Conservation (phyloP, 2,329 filamentous ascomycete species). For the Colletotrichum sp. region DNA sequence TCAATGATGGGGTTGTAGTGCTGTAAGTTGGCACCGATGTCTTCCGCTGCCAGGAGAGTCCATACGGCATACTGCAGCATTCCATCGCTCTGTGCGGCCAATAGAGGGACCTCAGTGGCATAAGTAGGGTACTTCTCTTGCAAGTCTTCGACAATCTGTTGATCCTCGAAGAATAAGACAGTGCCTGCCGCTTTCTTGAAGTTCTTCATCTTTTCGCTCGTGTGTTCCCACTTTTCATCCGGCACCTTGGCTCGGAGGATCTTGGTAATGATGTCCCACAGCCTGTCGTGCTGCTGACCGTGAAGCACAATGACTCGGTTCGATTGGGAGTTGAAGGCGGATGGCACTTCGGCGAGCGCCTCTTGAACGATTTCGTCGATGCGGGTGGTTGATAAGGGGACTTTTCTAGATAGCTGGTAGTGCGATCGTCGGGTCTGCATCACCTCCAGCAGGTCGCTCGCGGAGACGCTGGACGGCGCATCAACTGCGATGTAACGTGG, state of each 20-base stretch:
- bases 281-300: constrained; percentile 82
- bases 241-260: constrained; percentile 73
- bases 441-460: constrained; percentile 64
- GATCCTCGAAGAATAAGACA: constrained; percentile 88
- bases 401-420: constrained; percentile 71
- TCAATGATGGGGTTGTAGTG: constrained; percentile 92
- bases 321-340: constrained; percentile 88
- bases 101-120: constrained; percentile 79
- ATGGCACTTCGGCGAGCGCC: constrained; percentile 73
- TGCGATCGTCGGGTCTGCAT: constrained; percentile 71
- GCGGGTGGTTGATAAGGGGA: constrained; percentile 60
- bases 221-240: constrained; percentile 64
- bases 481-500: not conserved
- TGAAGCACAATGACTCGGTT: constrained; percentile 81
- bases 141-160: constrained; percentile 66
- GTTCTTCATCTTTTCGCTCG: constrained; percentile 43
- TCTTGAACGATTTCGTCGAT: constrained; percentile 70
- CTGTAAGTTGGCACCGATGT: constrained; percentile 87
- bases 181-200: constrained; percentile 80
- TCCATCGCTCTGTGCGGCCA: constrained; percentile 77
- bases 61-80: constrained; percentile 85
- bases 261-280: constrained; percentile 78
- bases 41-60: constrained; percentile 82
- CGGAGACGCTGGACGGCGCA: constrained; percentile 27
- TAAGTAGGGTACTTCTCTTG: constrained; percentile 74